A percentile compares a stretch with the other conserved stretches of the same genome.
phyloP scores from a whole-genome alignment of 768 basidiomycete species.

The Boletus barrowsii region DNA sequence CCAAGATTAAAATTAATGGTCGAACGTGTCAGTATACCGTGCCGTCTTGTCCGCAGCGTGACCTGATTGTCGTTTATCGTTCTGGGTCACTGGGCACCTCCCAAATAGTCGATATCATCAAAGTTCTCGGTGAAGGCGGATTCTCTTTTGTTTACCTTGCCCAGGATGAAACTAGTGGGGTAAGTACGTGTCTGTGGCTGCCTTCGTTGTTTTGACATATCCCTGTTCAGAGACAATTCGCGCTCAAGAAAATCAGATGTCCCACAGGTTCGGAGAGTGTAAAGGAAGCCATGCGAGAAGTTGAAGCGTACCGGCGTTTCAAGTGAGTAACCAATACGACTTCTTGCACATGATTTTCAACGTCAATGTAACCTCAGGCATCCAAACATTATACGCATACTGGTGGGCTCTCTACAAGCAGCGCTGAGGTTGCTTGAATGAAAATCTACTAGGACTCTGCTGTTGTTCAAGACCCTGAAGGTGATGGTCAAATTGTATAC shows the following conservation, averaged over 20 bases:
- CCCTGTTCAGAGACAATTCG: constrained; percentile 72
- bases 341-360: not conserved
- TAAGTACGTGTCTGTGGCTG: constrained; percentile 34
- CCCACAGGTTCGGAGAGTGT: constrained; percentile 86
- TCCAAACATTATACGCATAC: constrained; percentile 93
- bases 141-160: constrained; percentile 91
- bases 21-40: constrained; percentile 73
- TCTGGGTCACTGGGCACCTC: constrained; percentile 2
- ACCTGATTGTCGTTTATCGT: constrained; percentile 1
- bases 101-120: constrained; percentile 75
- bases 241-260: constrained; percentile 95
- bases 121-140: constrained; percentile 93
- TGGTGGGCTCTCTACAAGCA: constrained; percentile 44
- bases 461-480: constrained; percentile 89
- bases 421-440: not conserved
- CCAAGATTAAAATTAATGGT: constrained; percentile 93
- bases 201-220: not conserved
- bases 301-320: constrained; percentile 93
- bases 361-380: constrained; percentile 50
- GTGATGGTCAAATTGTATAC: constrained; percentile 93
- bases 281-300: constrained; percentile 84
- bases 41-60: constrained; percentile 1
- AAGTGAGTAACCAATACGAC: constrained; percentile 50
- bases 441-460: constrained; percentile 70
- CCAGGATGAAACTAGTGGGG: constrained; percentile 82